Percentiles rank a stretch among this genome's conserved stretches.
phyloP scores from a whole-genome alignment of 257 asterid genomes.

The Nicotiana paniculata region DNA sequence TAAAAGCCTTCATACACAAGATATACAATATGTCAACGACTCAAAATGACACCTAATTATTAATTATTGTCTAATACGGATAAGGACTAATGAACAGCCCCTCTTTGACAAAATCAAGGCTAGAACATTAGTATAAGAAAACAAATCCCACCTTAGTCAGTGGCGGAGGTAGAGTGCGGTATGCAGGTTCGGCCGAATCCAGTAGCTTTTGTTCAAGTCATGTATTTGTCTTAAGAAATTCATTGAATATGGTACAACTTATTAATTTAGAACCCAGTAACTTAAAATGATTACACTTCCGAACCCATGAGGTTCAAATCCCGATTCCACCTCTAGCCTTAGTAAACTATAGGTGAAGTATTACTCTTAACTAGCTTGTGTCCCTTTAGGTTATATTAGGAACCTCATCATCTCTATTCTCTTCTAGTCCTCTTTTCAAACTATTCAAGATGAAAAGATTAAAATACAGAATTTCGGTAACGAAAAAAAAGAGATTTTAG shows the following conservation, averaged over 20 bases:
- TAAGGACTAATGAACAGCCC: neutral
- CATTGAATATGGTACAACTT: too few relatives aligned
- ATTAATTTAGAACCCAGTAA: too few relatives aligned
- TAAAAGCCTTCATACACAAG: neutral
- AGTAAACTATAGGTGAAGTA: neutral
- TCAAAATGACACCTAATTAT: neutral
- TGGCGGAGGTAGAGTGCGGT: too few relatives aligned
- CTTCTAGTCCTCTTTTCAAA: neutral
- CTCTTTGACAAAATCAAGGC: neutral
- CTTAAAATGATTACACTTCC: too few relatives aligned
- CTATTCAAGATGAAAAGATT: neutral
- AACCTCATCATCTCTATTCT: neutral
- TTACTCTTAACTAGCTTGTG: too few relatives aligned
- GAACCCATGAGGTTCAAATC: too few relatives aligned
- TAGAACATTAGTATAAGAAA: neutral
- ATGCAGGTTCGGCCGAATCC: too few relatives aligned
- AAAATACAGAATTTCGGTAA: neutral
- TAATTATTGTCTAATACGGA: neutral
- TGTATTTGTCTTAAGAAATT: too few relatives aligned
- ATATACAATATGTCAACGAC: constrained; percentile 1
- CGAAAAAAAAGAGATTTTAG: too few relatives aligned
- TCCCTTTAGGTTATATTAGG: neutral
- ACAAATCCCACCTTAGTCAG: neutral
- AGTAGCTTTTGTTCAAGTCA: too few relatives aligned
- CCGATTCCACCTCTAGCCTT: neutral